A percentile compares a stretch with the other conserved stretches of the same genome.
phyloP scores from a whole-genome alignment of 306 rosid genomes.

The Coriaria nepalensis region DNA sequence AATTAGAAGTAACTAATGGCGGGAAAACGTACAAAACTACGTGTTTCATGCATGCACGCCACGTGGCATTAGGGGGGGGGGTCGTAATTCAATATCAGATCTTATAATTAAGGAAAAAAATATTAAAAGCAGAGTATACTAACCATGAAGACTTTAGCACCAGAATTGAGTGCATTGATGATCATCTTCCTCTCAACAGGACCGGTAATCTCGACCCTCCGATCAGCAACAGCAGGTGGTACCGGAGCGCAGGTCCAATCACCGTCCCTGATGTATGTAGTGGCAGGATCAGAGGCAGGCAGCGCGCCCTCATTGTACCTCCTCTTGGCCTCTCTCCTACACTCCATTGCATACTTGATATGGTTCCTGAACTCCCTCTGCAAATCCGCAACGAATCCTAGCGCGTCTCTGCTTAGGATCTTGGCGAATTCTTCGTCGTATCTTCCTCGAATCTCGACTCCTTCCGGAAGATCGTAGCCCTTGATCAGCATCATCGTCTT shows the following conservation, averaged over 20 bases:
- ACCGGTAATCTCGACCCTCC: conserved; percentile 86
- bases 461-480: conserved; percentile 56
- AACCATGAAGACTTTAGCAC: conserved; percentile 90
- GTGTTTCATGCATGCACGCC: no score
- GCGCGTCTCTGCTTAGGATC: conserved; percentile 62
- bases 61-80: no score
- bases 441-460: conserved; percentile 63
- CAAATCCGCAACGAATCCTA: conserved; percentile 51
- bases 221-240: conserved; percentile 55
- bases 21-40: no score
- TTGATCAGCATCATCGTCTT: conserved; percentile 2
- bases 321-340: conserved; percentile 58
- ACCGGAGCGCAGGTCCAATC: conserved; percentile 62
- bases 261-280: conserved; percentile 42
- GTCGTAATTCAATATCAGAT: no score
- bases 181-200: conserved; percentile 87
- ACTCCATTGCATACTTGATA: conserved; percentile 55
- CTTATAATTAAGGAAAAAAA: not conserved
- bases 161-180: conserved; percentile 90
- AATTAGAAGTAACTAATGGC: no score
- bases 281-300: conserved; percentile 69
- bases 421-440: conserved; percentile 49
- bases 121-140: not conserved
- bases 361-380: conserved; percentile 67
- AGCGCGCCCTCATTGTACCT: conserved; percentile 57